Evolutionary conservation across 2,329 filamentous ascomycete species (phyloP), one percentile per base, ranked within the genome.

Genomic region (Cladosporium sp.): DNA sequence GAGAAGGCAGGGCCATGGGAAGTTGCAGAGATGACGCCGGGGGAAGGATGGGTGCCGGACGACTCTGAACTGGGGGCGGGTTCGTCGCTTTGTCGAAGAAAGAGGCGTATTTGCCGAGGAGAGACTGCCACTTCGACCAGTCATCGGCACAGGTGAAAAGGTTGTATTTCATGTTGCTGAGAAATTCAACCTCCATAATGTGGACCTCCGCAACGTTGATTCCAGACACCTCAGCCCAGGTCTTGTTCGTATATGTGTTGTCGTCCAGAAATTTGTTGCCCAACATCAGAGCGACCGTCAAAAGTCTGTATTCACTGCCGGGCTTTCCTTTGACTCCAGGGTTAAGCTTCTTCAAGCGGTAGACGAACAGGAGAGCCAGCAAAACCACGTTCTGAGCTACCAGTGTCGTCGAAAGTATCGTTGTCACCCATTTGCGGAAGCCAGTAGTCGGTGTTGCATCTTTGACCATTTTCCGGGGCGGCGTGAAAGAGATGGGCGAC

Each of bases 171-270:
- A 98, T 95, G 70, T 97, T 97, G 76, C 92, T 96, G 58, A 98
- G 76, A 63, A 98, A 98, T 69, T 98, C 93, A n/a, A 98, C 93
- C 69, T 98, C 93, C 93, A 98, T 98, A 42, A 96, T 87, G 68
- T 98, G 93, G 48, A 98, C 95, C 70, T 98, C 93, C 56, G 86
- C 84, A 10, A 97, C 92, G 1, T 88, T 84, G 56, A 98, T 95
- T 42, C 88, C 87, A 1, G 93, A 97, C 9, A 98, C 93, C 64
- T 98, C 93, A 2, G 92, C 93, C 93, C 93, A 98, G 0, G 93
- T 98, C 76, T 97, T 96, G 75, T 98, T 98, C 35, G 93, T 97
- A 72, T 98, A 98, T 0, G 93, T 97, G 69, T 97, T 98, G 70
- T 98, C 93, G 67, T 98, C 93, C 63, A 98, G 75, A 68, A 97